These are phyloP conservation scores for Anisodus tanguticus DNA, from an alignment of 257 asterid species.

Conservation along the genomic window DNA sequence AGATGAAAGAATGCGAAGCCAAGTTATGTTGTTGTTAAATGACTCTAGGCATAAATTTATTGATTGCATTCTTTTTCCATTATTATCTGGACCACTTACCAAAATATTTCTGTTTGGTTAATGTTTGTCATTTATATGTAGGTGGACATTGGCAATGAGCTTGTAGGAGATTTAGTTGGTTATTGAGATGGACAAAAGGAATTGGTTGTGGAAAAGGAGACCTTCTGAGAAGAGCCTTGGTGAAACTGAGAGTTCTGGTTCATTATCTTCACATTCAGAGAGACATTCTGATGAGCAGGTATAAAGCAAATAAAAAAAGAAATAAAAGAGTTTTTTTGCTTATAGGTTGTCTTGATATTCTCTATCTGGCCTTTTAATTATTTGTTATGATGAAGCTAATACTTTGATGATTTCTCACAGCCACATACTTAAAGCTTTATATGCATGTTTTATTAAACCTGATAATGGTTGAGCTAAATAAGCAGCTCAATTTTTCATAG, in stretches of 20 bases:
- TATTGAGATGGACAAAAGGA: slow-evolving; percentile 63
- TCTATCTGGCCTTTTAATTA: background rate
- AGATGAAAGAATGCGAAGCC: slow-evolving; percentile 21
- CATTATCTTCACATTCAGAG: slow-evolving; percentile 64
- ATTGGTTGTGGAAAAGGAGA: slow-evolving; percentile 77
- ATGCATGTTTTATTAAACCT: slow-evolving; percentile 3
- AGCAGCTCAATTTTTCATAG: background rate
- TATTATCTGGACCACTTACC: background rate
- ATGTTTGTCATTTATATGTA: slow-evolving; percentile 33
- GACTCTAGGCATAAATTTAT: background rate
- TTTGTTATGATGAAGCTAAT: background rate
- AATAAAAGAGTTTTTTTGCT: background rate
- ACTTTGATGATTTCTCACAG: background rate
- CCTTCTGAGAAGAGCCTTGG: slow-evolving; percentile 66
- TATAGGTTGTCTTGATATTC: background rate
- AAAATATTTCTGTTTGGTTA: slow-evolving; percentile 14
- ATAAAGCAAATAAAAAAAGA: background rate
- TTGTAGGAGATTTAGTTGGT: slow-evolving; percentile 27
- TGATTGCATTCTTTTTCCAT: background rate
- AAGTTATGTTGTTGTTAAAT: slow-evolving; percentile 22
- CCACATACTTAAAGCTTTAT: background rate
- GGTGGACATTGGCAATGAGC: slow-evolving; percentile 34
- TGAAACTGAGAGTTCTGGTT: slow-evolving; percentile 71
- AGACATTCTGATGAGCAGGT: slow-evolving; percentile 75
- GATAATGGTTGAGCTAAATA: background rate